phyloP scores from a whole-genome alignment of 176 grass and related monocot genomes.

The Eragrostis nindensis region DNA sequence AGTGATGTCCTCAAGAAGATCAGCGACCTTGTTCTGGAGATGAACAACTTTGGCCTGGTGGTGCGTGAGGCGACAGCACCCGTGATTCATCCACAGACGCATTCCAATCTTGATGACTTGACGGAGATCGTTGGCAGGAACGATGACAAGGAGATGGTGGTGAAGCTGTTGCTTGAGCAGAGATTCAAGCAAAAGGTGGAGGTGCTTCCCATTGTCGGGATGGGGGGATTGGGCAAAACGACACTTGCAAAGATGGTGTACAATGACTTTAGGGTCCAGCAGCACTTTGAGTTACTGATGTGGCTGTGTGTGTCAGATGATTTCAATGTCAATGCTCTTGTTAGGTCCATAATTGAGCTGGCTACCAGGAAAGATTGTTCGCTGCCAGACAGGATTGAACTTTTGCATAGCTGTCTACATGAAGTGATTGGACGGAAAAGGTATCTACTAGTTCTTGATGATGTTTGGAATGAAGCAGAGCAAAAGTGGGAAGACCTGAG shows the following conservation, averaged over 20 bases:
- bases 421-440: not conserved
- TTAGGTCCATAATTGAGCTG: conserved; percentile 31
- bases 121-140: conserved; percentile 13
- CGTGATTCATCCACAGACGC: not conserved
- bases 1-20: conserved; percentile 4
- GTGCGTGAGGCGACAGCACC: not conserved
- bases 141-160: not conserved
- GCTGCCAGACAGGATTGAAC: not conserved
- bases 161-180: conserved; percentile 4
- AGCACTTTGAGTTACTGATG: conserved; percentile 36
- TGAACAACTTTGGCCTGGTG: not conserved
- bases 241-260: conserved; percentile 52
- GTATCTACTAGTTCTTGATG: conserved; percentile 35
- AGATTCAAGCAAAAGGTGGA: not conserved
- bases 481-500: conserved; percentile 28
- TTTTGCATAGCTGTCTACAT: not conserved
- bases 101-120: not conserved
- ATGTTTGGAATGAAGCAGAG: conserved; percentile 43
- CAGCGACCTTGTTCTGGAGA: not conserved
- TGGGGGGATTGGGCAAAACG: conserved; percentile 58
- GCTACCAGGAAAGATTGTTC: not conserved
- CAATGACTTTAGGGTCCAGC: not conserved
- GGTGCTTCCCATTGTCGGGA: conserved; percentile 48
- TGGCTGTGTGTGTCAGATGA: conserved; percentile 52
- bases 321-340: not conserved